A percentile compares a stretch with the other conserved stretches of the same genome.
These are phyloP conservation scores for Sistotremastrum suecicum DNA, from an alignment of 768 basidiomycete species.

Conservation along the genomic window DNA sequence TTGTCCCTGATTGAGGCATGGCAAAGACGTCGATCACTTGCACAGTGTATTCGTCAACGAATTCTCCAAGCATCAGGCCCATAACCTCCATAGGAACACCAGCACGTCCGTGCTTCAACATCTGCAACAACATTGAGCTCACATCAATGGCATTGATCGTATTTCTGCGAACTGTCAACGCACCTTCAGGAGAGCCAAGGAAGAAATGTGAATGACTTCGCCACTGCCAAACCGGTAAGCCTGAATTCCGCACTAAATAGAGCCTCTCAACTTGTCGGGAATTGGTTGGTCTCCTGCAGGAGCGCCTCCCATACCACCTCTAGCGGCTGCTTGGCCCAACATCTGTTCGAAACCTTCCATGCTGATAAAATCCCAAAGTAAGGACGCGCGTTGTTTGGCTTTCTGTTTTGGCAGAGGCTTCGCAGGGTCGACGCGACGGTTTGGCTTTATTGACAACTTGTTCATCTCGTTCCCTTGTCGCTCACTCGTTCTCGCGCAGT, in stretches of 20 bases:
- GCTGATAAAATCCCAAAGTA: too few relatives aligned
- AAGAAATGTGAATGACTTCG: conserved; percentile 94
- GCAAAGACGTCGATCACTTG: conserved; percentile 96
- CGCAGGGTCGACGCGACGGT: too few relatives aligned
- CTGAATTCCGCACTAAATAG: not conserved
- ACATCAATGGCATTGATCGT: not conserved
- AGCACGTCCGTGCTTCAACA: conserved; percentile 97
- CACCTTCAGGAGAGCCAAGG: conserved; percentile 92
- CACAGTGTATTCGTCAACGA: conserved; percentile 94
- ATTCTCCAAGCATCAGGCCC: conserved; percentile 96
- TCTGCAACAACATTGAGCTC: conserved; percentile 33
- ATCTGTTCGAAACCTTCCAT: too few relatives aligned
- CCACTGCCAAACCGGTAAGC: conserved; percentile 33
- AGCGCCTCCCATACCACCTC: conserved; percentile 8
- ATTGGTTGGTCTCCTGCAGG: conserved; percentile 34
- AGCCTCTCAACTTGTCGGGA: conserved; percentile 57
- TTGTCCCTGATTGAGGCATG: conserved; percentile 97
- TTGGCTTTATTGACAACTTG: too few relatives aligned
- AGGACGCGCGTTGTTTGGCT: conserved; percentile 18
- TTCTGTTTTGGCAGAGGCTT: not conserved
- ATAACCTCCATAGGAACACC: conserved; percentile 99
- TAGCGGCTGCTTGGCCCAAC: too few relatives aligned
- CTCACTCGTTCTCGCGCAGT: too few relatives aligned
- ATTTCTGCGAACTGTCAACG: conserved; percentile 8
- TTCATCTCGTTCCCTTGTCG: too few relatives aligned